Conservation (phyloP, 345 rosid genomes). For the Clarkia xantiana region DNA sequence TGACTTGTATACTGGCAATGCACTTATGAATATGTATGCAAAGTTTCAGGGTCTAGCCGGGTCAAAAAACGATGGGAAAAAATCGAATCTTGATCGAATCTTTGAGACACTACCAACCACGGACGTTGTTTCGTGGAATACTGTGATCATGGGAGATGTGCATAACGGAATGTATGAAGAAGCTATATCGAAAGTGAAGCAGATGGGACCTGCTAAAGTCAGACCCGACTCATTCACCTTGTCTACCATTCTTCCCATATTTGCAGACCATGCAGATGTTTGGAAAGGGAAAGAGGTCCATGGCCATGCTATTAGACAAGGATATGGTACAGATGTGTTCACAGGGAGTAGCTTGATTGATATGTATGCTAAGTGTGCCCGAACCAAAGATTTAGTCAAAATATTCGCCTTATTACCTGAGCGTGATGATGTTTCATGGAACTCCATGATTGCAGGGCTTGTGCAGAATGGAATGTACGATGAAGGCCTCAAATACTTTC, state of each 20-base stretch:
- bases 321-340: constrained; percentile 31
- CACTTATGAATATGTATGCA: constrained; percentile 78
- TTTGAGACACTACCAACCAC: constrained; percentile 60
- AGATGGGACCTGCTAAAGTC: constrained; percentile 39
- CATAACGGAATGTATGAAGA: constrained; percentile 53
- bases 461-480: constrained; percentile 60
- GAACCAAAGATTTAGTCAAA: constrained; percentile 30
- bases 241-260: constrained; percentile 66
- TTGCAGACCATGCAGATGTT: constrained; percentile 47
- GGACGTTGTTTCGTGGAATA: constrained; percentile 80
- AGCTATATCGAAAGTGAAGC: constrained; percentile 51
- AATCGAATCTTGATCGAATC: too few species aligned
- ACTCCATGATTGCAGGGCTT: constrained; percentile 56
- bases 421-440: constrained; percentile 63
- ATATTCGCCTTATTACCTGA: constrained; percentile 32
- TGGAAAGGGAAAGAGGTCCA: constrained; percentile 69
- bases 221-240: constrained; percentile 72
- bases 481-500: constrained; percentile 47
- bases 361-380: constrained; percentile 66
- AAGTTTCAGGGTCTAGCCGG: constrained; percentile 24
- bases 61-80: background rate
- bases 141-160: constrained; percentile 52
- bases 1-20: constrained; percentile 65
- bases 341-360: constrained; percentile 66
- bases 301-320: constrained; percentile 53